Evolutionary conservation across 306 rosid genomes (phyloP).

Genomic region (Dryas octopetala): DNA sequence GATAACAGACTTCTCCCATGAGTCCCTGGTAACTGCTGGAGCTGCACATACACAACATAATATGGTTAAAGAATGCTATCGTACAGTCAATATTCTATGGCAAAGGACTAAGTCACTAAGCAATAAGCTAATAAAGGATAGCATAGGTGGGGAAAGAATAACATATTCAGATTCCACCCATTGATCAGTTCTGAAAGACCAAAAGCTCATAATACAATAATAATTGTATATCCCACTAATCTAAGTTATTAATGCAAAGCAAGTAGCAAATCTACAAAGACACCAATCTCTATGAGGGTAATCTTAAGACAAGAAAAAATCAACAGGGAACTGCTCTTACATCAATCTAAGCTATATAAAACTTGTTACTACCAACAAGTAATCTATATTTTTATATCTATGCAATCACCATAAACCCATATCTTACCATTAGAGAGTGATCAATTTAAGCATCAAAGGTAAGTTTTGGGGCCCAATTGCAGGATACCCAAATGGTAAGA

Average conservation of each 20-base stretch:
- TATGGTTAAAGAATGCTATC: conserved; percentile 16
- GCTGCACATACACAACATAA: conserved; percentile 49
- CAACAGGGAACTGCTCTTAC: neutral
- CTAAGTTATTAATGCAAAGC: neutral
- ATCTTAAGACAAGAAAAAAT: neutral
- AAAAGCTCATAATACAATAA: neutral
- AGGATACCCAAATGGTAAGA: conserved; percentile 1
- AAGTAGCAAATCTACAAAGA: neutral
- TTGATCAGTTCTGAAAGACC: neutral
- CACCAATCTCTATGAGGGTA: neutral
- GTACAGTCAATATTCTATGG: conserved; percentile 4
- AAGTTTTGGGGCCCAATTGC: neutral
- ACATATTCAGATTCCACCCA: neutral
- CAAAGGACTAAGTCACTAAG: neutral
- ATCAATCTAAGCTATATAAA: neutral
- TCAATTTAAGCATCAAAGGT: neutral
- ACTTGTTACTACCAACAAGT: too few species aligned
- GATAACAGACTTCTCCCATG: conserved; percentile 64
- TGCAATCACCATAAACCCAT: neutral
- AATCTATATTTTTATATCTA: neutral
- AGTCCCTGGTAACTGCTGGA: conserved; percentile 53
- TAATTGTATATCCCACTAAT: neutral
- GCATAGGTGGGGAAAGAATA: neutral
- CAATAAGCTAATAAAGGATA: neutral
- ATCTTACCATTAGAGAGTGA: neutral